Evolutionary conservation across 2,329 filamentous ascomycete species (phyloP).

Genomic region (Penicillium paneum): DNA sequence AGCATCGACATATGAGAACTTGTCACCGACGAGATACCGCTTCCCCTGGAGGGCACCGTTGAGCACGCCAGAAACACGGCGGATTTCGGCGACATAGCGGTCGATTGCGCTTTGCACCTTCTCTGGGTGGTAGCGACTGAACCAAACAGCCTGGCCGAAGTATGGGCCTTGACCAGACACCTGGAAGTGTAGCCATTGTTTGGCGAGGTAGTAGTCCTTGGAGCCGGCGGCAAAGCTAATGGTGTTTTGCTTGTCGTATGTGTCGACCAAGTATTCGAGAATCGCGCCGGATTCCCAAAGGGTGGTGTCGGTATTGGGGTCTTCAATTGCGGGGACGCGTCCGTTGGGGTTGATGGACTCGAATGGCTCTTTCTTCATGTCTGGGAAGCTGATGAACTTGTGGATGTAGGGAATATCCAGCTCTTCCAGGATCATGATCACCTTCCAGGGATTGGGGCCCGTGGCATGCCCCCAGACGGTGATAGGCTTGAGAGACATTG

Average conservation of each 20-base stretch:
- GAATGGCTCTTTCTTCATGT: slow-evolving; percentile 33
- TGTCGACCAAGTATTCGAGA: slow-evolving; percentile 45
- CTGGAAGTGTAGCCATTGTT: slow-evolving; percentile 50
- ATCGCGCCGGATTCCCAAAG: slow-evolving; percentile 48
- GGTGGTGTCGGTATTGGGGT: slow-evolving; percentile 39
- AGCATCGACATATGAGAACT: slow-evolving; percentile 44
- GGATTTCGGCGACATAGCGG: slow-evolving; percentile 47
- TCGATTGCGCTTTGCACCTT: slow-evolving; percentile 43
- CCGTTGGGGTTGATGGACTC: slow-evolving; percentile 35
- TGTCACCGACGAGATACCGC: slow-evolving; percentile 44
- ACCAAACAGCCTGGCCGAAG: slow-evolving; percentile 50
- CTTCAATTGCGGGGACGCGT: slow-evolving; percentile 35
- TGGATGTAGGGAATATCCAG: slow-evolving; percentile 31
- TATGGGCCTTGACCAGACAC: slow-evolving; percentile 50
- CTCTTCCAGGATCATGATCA: slow-evolving; percentile 33
- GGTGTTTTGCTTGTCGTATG: slow-evolving; percentile 42
- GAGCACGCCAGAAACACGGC: slow-evolving; percentile 46
- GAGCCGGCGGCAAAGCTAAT: slow-evolving; percentile 36
- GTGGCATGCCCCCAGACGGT: slow-evolving; percentile 21
- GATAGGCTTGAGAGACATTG: slow-evolving; percentile 23
- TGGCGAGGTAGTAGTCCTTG: slow-evolving; percentile 38
- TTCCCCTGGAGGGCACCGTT: slow-evolving; percentile 39
- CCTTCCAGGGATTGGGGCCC: slow-evolving; percentile 35
- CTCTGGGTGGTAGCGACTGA: slow-evolving; percentile 42
- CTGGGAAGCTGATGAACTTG: slow-evolving; percentile 19